phyloP scores from a whole-genome alignment of 2,329 filamentous ascomycete genomes.

The Ceratocystis albifundus region DNA sequence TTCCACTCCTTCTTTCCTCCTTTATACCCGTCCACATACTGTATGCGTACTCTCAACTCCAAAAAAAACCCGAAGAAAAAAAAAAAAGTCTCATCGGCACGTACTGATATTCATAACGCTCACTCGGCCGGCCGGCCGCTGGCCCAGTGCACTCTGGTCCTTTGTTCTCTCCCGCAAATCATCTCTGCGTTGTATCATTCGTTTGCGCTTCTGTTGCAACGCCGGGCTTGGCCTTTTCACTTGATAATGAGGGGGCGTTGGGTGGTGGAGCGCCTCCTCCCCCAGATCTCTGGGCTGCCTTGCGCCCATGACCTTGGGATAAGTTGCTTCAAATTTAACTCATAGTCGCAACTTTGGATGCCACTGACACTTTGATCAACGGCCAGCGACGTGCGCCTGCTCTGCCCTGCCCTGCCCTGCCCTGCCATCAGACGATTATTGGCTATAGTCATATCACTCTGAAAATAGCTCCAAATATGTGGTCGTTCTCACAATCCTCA shows the following conservation, averaged over 20 bases:
- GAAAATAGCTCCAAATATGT: not conserved
- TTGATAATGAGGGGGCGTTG: not conserved
- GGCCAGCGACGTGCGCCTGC: conserved; percentile 2
- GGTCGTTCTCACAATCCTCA: not conserved
- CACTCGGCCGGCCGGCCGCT: not conserved
- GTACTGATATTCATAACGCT: not conserved
- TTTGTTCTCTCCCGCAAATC: not conserved
- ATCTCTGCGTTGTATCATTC: conserved; percentile 1
- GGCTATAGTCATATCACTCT: conserved; percentile 3
- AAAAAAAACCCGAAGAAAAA: too few species aligned
- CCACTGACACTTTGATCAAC: conserved; percentile 6
- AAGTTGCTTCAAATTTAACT: not conserved
- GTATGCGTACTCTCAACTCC: not conserved
- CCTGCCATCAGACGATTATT: not conserved
- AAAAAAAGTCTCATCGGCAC: not conserved
- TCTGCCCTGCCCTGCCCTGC: too few species aligned
- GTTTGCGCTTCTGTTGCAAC: not conserved
- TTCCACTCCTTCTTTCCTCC: not conserved
- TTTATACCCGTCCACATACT: not conserved
- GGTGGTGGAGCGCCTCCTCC: not conserved
- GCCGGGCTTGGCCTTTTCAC: not conserved
- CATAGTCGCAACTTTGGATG: not conserved
- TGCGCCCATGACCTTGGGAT: not conserved
- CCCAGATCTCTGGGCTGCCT: not conserved
- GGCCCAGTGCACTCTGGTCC: not conserved